Conservation (phyloP, 2,329 filamentous ascomycete species). For the Botrytis deweyae region DNA sequence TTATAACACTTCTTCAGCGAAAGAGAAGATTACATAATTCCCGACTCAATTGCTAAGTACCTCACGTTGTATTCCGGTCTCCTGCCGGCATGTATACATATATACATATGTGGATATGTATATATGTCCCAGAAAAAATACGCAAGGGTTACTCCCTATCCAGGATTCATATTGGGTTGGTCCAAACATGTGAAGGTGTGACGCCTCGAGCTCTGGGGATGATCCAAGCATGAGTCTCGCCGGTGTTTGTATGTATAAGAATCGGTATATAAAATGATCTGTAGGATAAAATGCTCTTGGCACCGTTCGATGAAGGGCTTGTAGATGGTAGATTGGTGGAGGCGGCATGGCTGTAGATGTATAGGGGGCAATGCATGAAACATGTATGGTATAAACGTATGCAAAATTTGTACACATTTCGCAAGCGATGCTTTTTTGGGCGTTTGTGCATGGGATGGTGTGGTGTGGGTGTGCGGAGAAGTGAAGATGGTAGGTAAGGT, state of each 20-base stretch:
- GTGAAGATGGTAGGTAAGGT: not conserved
- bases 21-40: not conserved
- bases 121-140: not conserved
- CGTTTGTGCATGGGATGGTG: not conserved
- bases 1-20: not conserved
- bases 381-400: not conserved
- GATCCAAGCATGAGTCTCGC: not conserved
- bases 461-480: not conserved
- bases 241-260: not conserved
- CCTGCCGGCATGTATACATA: not conserved
- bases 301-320: not conserved
- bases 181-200: not conserved
- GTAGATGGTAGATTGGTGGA: not conserved
- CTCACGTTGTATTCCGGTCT: not conserved
- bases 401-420: not conserved
- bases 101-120: not conserved
- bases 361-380: not conserved
- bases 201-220: not conserved
- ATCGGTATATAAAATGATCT: not conserved
- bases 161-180: not conserved
- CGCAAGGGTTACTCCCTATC: not conserved
- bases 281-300: not conserved
- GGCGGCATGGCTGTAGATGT: not conserved
- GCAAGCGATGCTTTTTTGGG: not conserved
- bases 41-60: not conserved